phyloP scores from a whole-genome alignment of 2,329 filamentous ascomycete genomes.

The Aspergillus sp. region DNA sequence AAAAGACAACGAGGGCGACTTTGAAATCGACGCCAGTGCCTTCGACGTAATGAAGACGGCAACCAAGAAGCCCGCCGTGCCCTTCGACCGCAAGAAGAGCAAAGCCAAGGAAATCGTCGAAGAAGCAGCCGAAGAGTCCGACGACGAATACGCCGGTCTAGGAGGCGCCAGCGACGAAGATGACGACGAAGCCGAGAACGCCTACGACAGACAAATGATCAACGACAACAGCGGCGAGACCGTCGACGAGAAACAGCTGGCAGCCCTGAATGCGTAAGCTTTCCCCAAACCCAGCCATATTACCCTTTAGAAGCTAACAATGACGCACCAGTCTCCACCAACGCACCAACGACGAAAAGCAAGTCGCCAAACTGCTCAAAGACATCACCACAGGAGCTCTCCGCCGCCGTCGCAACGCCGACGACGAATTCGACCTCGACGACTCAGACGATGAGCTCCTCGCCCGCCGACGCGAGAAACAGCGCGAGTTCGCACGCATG shows the following conservation, averaged over 20 bases:
- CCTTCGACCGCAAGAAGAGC: constrained; percentile 82
- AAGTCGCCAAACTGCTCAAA: constrained; percentile 86
- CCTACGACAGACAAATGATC: constrained; percentile 83
- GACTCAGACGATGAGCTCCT: constrained; percentile 83
- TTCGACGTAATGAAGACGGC: constrained; percentile 73
- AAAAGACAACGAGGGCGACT: constrained; percentile 36
- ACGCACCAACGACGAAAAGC: constrained; percentile 77
- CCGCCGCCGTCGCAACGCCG: constrained; percentile 72
- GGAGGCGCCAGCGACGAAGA: constrained; percentile 90
- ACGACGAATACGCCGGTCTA: constrained; percentile 95
- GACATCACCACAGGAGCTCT: constrained; percentile 89
- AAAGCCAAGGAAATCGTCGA: constrained; percentile 84
- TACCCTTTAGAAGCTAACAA: constrained; percentile 21
- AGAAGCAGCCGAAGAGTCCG: constrained; percentile 94
- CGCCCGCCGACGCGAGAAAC: constrained; percentile 77
- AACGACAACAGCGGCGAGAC: constrained; percentile 77
- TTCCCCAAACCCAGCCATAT: neutral
- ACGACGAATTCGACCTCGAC: constrained; percentile 78
- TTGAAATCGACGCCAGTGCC: constrained; percentile 52
- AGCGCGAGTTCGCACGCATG: constrained; percentile 87
- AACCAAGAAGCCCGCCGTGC: constrained; percentile 54
- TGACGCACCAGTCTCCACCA: constrained; percentile 67
- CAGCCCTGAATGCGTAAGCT: constrained; percentile 85
- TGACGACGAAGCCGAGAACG: constrained; percentile 68
- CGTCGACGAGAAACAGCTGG: constrained; percentile 77